These are phyloP conservation scores for Fusarium chuoi DNA, from an alignment of 2,329 filamentous ascomycete species.

Conservation along the genomic window DNA sequence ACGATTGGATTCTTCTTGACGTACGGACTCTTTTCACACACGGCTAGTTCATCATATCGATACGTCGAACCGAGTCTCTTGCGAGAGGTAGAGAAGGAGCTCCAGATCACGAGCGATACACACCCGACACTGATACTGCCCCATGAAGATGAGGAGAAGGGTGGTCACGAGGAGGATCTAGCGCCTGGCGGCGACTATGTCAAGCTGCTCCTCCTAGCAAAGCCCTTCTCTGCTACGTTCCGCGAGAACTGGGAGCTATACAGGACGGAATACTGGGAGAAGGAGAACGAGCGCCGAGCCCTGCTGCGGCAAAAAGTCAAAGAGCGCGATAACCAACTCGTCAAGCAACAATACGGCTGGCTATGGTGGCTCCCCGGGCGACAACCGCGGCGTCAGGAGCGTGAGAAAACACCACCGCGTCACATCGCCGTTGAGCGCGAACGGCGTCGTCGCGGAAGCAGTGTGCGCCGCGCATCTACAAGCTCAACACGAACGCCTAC, in stretches of 20 bases:
- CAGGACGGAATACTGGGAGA: conserved; percentile 94
- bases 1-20: conserved; percentile 82
- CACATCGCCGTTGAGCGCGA: conserved; percentile 58
- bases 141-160: conserved; percentile 67
- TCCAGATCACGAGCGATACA: conserved; percentile 58
- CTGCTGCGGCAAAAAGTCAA: conserved; percentile 76
- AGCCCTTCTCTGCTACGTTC: conserved; percentile 94
- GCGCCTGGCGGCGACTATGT: conserved; percentile 91
- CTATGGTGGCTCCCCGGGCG: conserved; percentile 88
- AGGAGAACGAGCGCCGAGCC: conserved; percentile 89
- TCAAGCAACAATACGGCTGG: conserved; percentile 75
- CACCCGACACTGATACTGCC: conserved; percentile 56
- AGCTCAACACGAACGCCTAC: conserved; percentile 63
- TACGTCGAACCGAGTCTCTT: conserved; percentile 75
- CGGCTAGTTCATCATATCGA: conserved; percentile 76
- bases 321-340: conserved; percentile 73
- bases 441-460: conserved; percentile 62
- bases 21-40: conserved; percentile 76
- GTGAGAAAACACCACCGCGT: conserved; percentile 56
- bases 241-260: conserved; percentile 98
- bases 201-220: conserved; percentile 88
- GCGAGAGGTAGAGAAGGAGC: conserved; percentile 68
- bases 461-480: conserved; percentile 62
- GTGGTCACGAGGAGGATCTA: conserved; percentile 87
- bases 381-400: conserved; percentile 49